Evolutionary conservation across 345 rosid species (phyloP).

Genomic region (Camelina laxa): DNA sequence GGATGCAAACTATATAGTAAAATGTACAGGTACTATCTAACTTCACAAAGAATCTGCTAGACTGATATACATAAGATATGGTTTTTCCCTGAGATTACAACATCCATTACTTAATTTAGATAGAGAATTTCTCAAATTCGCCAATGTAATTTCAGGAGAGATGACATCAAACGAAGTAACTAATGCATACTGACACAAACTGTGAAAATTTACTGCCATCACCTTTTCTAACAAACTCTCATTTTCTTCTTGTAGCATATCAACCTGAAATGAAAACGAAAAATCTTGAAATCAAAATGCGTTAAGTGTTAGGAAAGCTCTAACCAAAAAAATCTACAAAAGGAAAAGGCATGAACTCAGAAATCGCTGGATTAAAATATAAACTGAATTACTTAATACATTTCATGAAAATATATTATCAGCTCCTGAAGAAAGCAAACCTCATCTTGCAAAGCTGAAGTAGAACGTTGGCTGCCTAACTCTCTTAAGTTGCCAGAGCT

Average conservation of each 20-base stretch:
- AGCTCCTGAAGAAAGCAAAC: conserved; percentile 43
- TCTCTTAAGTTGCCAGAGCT: conserved; percentile 57
- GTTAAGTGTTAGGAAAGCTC: conserved; percentile 8
- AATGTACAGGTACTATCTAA: background rate
- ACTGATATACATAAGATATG: conserved; percentile 2
- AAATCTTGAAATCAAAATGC: conserved; percentile 21
- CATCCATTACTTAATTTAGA: background rate
- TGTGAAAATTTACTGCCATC: conserved; percentile 45
- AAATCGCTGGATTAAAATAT: too few relatives aligned
- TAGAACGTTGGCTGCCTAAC: conserved; percentile 55
- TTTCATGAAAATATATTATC: too few relatives aligned
- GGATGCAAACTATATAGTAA: conserved; percentile 34
- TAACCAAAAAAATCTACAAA: background rate
- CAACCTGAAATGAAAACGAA: conserved; percentile 61
- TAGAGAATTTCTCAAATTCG: background rate
- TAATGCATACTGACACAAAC: conserved; percentile 27
- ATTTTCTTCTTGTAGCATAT: conserved; percentile 77
- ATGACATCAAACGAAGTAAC: conserved; percentile 10
- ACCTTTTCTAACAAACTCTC: conserved; percentile 65
- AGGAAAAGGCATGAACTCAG: background rate
- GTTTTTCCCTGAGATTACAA: background rate
- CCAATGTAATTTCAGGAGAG: background rate
- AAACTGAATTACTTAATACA: too few relatives aligned
- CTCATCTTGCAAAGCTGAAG: conserved; percentile 87
- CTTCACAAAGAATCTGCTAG: conserved; percentile 24